Base-by-base conservation (phyloP, 2,329 filamentous ascomycete genomes). In the Dothideomycetidae sp. region DNA sequence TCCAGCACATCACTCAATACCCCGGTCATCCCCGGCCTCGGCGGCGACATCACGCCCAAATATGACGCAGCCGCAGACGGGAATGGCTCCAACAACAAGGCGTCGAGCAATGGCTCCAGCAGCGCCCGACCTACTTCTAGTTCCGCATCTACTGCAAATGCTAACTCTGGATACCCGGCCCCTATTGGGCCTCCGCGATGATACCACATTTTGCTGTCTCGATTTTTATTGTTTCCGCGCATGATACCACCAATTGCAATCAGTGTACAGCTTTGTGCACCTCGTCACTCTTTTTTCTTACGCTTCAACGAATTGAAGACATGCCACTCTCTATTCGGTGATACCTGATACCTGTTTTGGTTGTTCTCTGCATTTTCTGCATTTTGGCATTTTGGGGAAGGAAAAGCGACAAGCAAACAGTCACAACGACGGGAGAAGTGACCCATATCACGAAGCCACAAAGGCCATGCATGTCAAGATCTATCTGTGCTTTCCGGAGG, bases 131-230 rank as follows among this genome's bases (percentile, higher is more conserved):
- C 42, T 14, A 39, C 44, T 42, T 42, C 46, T 26, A 43, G 41
- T 42, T 41, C 41, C 36, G 37, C 37, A 39, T 31, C 42, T 37
- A 31, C 40, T 37, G 40, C 30, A 41, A 33, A 42, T 39, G 36
- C 41, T 46, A 42, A 46, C 53, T 56, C 54, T 53, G 54, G 53
- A 56, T 56, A 56, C 53, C 54, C 54, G 50, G 54, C 53, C 49
- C 51, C 53, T 16, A 55, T 56, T 46, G 54, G 53, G 53, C 54
- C 53, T 48, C 52, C 54, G 52, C 53, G 48, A 49, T 54, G 50
- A 54, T 45, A 38, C 36, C 30, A 30, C 21, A 26, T 26, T 26
- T 26, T 26, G 21, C 7, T 26, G n/a, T 26, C 21, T 26, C 21
- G 21, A 26, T 26, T 26, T 26, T n/a, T 42, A 29, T 26, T 26